These are phyloP conservation scores for Chaetomium strumarium DNA, from an alignment of 2,329 filamentous ascomycete species.

Conservation along the genomic window DNA sequence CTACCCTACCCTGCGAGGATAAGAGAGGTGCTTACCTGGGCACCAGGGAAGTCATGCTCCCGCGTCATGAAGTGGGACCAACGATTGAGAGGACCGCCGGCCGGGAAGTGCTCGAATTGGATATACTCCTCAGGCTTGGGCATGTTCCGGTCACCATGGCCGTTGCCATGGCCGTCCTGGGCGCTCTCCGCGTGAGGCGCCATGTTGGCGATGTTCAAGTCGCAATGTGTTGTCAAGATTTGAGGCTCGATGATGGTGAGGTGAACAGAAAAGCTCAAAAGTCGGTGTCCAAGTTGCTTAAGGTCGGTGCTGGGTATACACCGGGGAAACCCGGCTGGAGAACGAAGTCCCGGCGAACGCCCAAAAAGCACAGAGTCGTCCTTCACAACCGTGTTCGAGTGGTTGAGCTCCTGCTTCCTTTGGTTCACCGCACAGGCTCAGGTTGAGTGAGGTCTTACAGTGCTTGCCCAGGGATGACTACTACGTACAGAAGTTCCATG, in stretches of 20 bases:
- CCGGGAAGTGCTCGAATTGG: conserved; percentile 46
- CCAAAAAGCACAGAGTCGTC: not conserved
- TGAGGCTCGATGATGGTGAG: not conserved
- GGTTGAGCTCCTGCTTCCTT: not conserved
- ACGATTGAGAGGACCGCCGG: conserved; percentile 63
- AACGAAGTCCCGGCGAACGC: too few relatives aligned
- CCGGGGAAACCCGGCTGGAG: too few relatives aligned
- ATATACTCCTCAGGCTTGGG: conserved; percentile 50
- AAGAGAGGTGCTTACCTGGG: conserved; percentile 60
- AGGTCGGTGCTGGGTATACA: too few relatives aligned
- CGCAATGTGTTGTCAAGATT: not conserved
- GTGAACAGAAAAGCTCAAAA: not conserved
- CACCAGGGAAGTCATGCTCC: conserved; percentile 84
- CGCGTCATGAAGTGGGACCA: conserved; percentile 79
- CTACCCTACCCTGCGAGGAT: too few relatives aligned
- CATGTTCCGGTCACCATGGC: conserved; percentile 26
- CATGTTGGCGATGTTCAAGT: conserved; percentile 12
- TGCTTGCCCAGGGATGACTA: conserved; percentile 6
- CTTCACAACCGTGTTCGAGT: not conserved
- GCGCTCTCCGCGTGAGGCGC: conserved; percentile 21
- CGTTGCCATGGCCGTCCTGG: conserved; percentile 7
- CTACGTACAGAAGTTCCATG: too few relatives aligned
- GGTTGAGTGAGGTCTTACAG: too few relatives aligned
- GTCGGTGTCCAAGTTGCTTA: not conserved
- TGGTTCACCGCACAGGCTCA: not conserved